Conservation (phyloP, 1,284 basidiomycete species). For the Phaffia rhodozyma region DNA sequence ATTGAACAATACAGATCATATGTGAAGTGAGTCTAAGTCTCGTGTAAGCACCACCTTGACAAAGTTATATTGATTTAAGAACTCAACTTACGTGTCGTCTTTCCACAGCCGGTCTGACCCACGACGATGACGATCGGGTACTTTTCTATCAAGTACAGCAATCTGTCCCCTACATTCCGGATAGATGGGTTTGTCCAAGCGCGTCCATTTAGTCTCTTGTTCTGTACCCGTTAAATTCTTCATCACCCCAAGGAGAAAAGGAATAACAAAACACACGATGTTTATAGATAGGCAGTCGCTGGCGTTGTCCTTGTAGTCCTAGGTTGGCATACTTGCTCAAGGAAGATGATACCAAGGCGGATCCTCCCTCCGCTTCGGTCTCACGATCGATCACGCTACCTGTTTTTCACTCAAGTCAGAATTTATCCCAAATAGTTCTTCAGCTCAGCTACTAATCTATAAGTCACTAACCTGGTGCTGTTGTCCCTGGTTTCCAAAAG, state of each 20-base stretch:
- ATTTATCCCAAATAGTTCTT: too few relatives aligned
- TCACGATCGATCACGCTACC: conserved; percentile 70
- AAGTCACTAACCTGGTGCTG: conserved; percentile 51
- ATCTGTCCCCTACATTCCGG: conserved; percentile 48
- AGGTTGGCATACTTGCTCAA: conserved; percentile 29
- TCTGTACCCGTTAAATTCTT: not conserved
- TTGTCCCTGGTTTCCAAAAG: conserved; percentile 54
- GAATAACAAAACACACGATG: conserved; percentile 47
- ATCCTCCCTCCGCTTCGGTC: conserved; percentile 52
- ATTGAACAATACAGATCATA: conserved; percentile 4
- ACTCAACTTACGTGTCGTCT: conserved; percentile 71
- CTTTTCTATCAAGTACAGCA: conserved; percentile 73
- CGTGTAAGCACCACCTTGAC: not conserved
- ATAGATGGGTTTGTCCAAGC: not conserved
- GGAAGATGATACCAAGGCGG: conserved; percentile 47
- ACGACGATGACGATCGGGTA: conserved; percentile 73
- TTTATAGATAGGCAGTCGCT: conserved; percentile 74
- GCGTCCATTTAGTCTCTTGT: not conserved
- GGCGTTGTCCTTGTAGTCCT: conserved; percentile 60
- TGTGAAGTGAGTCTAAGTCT: not conserved
- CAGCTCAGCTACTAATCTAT: too few relatives aligned
- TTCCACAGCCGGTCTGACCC: conserved; percentile 93
- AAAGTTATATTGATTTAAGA: not conserved
- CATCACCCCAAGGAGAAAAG: not conserved
- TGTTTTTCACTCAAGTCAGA: conserved; percentile 16